Percentiles rank a stretch among this genome's conserved stretches.
These are phyloP conservation scores for Bipolaris gigantea DNA, from an alignment of 2,329 filamentous ascomycete genomes.

Conservation along the genomic window DNA sequence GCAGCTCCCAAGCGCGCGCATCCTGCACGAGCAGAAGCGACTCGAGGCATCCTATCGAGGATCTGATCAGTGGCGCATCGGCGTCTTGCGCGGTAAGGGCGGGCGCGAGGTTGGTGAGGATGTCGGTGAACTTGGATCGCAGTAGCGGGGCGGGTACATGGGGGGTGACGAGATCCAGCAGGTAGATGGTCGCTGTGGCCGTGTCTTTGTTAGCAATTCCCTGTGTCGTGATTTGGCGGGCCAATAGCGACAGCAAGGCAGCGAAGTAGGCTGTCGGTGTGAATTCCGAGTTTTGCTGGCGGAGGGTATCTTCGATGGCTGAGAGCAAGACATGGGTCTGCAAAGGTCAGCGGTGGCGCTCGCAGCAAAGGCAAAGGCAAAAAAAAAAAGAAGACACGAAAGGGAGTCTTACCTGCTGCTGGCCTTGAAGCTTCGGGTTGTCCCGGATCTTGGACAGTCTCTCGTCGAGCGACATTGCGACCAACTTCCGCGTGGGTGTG, in stretches of 20 bases:
- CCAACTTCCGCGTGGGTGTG: slow-evolving; percentile 22
- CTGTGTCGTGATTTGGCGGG: slow-evolving; percentile 68
- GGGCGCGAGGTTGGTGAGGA: slow-evolving; percentile 82
- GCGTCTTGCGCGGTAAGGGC: slow-evolving; percentile 78
- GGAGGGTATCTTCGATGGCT: slow-evolving; percentile 89
- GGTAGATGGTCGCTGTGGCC: slow-evolving; percentile 85
- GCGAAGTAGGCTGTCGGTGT: slow-evolving; percentile 94
- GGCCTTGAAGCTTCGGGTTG: slow-evolving; percentile 88
- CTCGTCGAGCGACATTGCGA: slow-evolving; percentile 69
- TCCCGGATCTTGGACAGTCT: slow-evolving; percentile 95
- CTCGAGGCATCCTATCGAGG: slow-evolving; percentile 91
- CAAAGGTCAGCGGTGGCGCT: slow-evolving; percentile 15
- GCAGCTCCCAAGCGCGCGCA: slow-evolving; percentile 81
- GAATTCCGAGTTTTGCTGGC: slow-evolving; percentile 79
- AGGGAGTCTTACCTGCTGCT: slow-evolving; percentile 71
- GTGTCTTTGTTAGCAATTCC: slow-evolving; percentile 78
- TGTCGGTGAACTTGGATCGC: slow-evolving; percentile 92
- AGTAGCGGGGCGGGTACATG: slow-evolving; percentile 84
- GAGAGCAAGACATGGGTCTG: slow-evolving; percentile 84
- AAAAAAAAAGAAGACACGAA: slow-evolving; percentile 15
- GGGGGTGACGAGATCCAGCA: slow-evolving; percentile 88
- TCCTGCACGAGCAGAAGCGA: slow-evolving; percentile 91
- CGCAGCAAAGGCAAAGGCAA: slow-evolving; percentile 8
- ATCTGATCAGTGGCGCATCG: slow-evolving; percentile 81
- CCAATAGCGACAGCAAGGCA: slow-evolving; percentile 84